Conservation (phyloP, 2,329 filamentous ascomycete species). For the Penicillium sp. region DNA sequence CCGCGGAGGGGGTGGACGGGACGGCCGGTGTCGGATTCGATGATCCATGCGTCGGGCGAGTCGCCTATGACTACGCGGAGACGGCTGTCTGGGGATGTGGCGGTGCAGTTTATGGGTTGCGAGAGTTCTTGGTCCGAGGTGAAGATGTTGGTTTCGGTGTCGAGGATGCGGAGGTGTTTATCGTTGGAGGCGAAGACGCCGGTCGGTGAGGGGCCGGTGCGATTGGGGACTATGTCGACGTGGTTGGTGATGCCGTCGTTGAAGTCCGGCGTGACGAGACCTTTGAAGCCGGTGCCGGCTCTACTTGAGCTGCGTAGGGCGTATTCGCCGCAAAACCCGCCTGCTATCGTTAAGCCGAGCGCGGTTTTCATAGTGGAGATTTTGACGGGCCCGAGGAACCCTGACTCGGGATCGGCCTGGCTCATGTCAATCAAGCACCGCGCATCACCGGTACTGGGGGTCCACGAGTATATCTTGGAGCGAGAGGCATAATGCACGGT, state of each 20-base stretch:
- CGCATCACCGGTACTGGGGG: conserved; percentile 44
- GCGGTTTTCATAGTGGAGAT: conserved; percentile 54
- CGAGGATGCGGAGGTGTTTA: conserved; percentile 51
- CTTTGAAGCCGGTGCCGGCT: conserved; percentile 49
- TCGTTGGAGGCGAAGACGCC: conserved; percentile 59
- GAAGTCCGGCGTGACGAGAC: conserved; percentile 31
- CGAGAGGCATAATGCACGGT: conserved; percentile 54
- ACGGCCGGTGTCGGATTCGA: conserved; percentile 44
- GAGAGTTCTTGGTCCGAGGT: conserved; percentile 37
- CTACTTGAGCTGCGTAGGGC: conserved; percentile 44
- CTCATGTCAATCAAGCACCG: conserved; percentile 50
- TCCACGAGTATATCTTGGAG: conserved; percentile 49
- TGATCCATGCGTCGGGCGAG: conserved; percentile 41
- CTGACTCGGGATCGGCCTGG: conserved; percentile 38
- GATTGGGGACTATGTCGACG: conserved; percentile 51
- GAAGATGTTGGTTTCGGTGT: conserved; percentile 48
- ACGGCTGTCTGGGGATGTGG: conserved; percentile 43
- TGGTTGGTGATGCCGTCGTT: conserved; percentile 57
- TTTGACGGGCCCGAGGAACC: conserved; percentile 39
- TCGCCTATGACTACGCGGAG: conserved; percentile 46
- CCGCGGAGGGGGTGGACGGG: conserved; percentile 38
- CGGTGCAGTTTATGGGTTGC: conserved; percentile 45
- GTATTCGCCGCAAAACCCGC: conserved; percentile 58
- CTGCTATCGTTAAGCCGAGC: conserved; percentile 51
- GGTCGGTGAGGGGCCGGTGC: conserved; percentile 47